Evolutionary conservation across 2,329 filamentous ascomycete species (phyloP).

Genomic region (Hymenoscyphus albidus): DNA sequence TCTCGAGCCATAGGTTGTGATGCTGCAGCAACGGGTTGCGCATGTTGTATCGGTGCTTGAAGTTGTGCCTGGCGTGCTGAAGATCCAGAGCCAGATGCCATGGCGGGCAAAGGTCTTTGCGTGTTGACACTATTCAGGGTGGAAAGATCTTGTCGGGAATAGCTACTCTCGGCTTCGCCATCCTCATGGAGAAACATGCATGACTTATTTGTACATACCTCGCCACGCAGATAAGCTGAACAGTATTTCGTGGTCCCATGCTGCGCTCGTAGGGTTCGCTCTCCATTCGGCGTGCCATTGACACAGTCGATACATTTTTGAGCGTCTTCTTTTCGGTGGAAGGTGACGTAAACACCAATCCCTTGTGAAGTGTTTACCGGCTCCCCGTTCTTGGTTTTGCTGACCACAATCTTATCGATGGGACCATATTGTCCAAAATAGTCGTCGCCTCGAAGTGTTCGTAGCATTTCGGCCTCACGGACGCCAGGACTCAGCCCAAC

Average conservation of each 20-base stretch:
- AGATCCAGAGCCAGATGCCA: conserved; percentile 49
- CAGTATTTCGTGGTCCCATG: conserved; percentile 96
- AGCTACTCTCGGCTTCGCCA: conserved; percentile 97
- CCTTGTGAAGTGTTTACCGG: conserved; percentile 57
- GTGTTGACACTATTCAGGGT: conserved; percentile 89
- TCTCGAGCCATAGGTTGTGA: conserved; percentile 69
- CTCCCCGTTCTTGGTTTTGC: conserved; percentile 72
- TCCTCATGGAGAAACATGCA: conserved; percentile 99
- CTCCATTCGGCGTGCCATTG: conserved; percentile 87
- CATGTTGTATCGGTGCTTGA: conserved; percentile 34
- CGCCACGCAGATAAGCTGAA: conserved; percentile 91
- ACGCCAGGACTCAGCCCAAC: conserved; percentile 90
- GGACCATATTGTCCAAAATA: conserved; percentile 99
- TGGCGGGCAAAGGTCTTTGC: conserved; percentile 59
- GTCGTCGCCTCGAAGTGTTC: conserved; percentile 82
- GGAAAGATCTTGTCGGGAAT: conserved; percentile 88
- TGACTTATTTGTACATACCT: conserved; percentile 89
- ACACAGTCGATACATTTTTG: conserved; percentile 86
- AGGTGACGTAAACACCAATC: conserved; percentile 97
- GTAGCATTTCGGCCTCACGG: conserved; percentile 85
- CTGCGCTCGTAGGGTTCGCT: conserved; percentile 74
- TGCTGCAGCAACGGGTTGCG: conserved; percentile 35
- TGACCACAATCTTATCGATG: conserved; percentile 98
- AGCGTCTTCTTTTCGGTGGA: conserved; percentile 86
- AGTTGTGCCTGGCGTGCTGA: conserved; percentile 50